Evolutionary conservation across 2,329 filamentous ascomycete species (phyloP).

Genomic region (Sporothrix mexicana): DNA sequence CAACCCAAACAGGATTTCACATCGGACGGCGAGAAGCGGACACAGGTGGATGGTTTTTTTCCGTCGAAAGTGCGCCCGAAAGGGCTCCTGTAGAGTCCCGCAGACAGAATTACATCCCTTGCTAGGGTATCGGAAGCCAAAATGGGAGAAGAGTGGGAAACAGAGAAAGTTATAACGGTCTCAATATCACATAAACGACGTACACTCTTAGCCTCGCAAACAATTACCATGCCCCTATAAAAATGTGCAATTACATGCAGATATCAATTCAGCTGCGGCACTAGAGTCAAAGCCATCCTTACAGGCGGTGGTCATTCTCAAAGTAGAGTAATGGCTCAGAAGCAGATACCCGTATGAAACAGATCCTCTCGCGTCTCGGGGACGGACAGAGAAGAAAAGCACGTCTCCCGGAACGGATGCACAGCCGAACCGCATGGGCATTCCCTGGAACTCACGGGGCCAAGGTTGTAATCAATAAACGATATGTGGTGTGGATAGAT

Average conservation of each 20-base stretch:
- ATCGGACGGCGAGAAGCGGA: not conserved
- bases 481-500: not conserved
- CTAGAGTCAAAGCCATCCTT: constrained; percentile 28
- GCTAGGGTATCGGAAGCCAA: not conserved
- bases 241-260: not conserved
- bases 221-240: too few species aligned
- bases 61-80: not conserved
- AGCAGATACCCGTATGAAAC: constrained; percentile 17
- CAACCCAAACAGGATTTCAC: not conserved
- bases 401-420: not conserved
- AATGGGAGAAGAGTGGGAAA: too few species aligned
- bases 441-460: not conserved
- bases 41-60: constrained; percentile 3
- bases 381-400: not conserved
- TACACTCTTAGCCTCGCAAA: too few species aligned
- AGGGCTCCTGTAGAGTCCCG: not conserved
- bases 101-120: not conserved
- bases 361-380: not conserved
- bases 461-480: not conserved
- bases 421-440: not conserved
- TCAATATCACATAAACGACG: too few species aligned
- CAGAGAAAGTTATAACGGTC: too few species aligned
- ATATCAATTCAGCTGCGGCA: constrained; percentile 25
- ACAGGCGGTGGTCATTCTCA: constrained; percentile 8
- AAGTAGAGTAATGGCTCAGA: not conserved